These are phyloP conservation scores for Erythrobasidium hasegawianum DNA, from an alignment of 1,284 basidiomycete genomes.

Conservation along the genomic window DNA sequence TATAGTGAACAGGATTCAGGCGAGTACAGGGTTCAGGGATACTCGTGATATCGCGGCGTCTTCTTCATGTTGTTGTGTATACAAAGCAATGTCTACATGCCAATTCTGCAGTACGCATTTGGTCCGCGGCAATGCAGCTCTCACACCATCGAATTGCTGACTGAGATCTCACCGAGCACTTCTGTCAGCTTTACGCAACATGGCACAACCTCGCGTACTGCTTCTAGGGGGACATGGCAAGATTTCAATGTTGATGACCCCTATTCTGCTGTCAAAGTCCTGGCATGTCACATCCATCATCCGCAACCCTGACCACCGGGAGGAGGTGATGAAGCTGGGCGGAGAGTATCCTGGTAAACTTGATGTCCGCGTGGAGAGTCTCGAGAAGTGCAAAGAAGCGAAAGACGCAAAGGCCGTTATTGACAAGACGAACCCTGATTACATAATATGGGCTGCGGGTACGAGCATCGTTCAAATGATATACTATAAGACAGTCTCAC, in stretches of 20 bases:
- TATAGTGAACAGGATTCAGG: too few species aligned
- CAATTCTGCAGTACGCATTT: too few species aligned
- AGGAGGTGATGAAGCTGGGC: conserved; percentile 9
- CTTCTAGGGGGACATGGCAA: conserved; percentile 33
- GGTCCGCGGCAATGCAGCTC: too few species aligned
- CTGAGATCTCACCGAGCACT: too few species aligned
- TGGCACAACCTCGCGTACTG: conserved; percentile 19
- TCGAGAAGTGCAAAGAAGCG: conserved; percentile 19
- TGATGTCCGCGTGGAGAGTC: conserved; percentile 17
- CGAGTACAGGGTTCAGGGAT: too few species aligned
- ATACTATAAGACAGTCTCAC: background rate
- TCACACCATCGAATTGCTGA: too few species aligned
- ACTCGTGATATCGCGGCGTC: too few species aligned
- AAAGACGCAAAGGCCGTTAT: conserved; percentile 17
- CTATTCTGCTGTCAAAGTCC: conserved; percentile 17
- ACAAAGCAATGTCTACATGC: too few species aligned
- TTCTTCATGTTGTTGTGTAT: too few species aligned
- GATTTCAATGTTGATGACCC: conserved; percentile 18
- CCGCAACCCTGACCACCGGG: conserved; percentile 19
- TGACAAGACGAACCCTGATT: conserved; percentile 18
- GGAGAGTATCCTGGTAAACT: background rate
- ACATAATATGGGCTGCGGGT: conserved; percentile 26
- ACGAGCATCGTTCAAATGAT: background rate
- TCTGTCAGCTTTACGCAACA: background rate
- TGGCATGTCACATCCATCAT: conserved; percentile 23